Conservation (phyloP, 2,329 filamentous ascomycete species). For the Fusarium redolens region DNA sequence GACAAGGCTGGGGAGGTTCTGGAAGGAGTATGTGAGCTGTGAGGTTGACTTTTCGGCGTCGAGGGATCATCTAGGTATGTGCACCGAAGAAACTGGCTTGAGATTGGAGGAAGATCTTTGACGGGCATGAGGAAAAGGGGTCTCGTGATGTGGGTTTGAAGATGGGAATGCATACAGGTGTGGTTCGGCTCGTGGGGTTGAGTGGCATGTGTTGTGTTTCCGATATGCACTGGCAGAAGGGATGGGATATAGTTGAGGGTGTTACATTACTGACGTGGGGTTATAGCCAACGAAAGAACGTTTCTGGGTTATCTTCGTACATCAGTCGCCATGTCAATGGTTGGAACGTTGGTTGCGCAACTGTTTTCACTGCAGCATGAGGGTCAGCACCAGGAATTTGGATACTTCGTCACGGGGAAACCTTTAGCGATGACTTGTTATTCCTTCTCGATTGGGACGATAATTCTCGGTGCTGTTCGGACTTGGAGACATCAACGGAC, state of each 20-base stretch:
- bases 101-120: constrained; percentile 32
- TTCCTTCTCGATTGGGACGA: constrained; percentile 52
- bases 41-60: constrained; percentile 40
- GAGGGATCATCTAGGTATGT: constrained; percentile 45
- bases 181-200: neutral
- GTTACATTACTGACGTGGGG: constrained; percentile 1
- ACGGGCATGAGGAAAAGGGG: neutral
- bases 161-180: neutral
- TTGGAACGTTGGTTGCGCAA: constrained; percentile 74
- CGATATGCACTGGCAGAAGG: neutral
- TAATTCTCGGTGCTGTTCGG: constrained; percentile 47
- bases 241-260: neutral
- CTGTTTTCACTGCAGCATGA: constrained; percentile 66
- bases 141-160: constrained; percentile 2
- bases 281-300: constrained; percentile 76
- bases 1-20: constrained; percentile 29
- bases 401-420: constrained; percentile 70
- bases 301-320: constrained; percentile 80
- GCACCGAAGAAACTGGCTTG: neutral
- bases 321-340: constrained; percentile 74
- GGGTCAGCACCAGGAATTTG: constrained; percentile 54
- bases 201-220: neutral
- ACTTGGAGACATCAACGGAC: constrained; percentile 48
- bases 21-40: constrained; percentile 40
- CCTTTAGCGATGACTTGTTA: constrained; percentile 63